Base-by-base conservation (phyloP, 2,329 filamentous ascomycete genomes). In the Fusarium luffae region DNA sequence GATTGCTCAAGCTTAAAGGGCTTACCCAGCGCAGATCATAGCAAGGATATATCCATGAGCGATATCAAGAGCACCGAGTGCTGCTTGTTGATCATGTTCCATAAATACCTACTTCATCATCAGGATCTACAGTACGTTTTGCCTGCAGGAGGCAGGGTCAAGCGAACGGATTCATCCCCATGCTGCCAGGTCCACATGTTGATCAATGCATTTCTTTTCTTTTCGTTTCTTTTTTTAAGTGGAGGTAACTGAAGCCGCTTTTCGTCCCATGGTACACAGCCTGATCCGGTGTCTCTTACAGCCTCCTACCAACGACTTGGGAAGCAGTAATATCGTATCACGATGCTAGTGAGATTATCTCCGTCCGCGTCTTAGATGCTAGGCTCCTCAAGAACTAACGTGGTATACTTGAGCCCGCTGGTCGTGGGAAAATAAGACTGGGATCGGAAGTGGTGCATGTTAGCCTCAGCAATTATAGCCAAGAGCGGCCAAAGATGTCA, bases 401-500 rank as follows among this genome's bases (percentile, higher is more conserved):
- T n/a, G 18, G 23, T 16, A 27, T 19, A 13, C n/a, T 42, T 32
- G 10, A n/a, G 34, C 12, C 27, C 11, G 21, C 23, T 41, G 37
- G 48, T 43, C 37, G 28, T 19, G 32, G 62, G 34, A 46, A 32
- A 25, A 28, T n/a, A 16, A 30, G 50, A 21, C 63, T 41, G 41
- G 43, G 30, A 18, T 49, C 48, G 54, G 68, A 44, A 34, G 28
- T 48, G 28, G 57, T 47, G 42, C 28, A 41, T 46, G 46, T 50
- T 59, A 41, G n/a, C 19, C 21, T 54, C 40, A 43, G 48, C 47
- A 52, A 54, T 18, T 59, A 46, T 37, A 42, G 50, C 52, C 44
- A 44, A 47, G 47, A 59, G 34, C 19, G 46, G 57, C 47, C 51
- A 23, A 27, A 51, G 12, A 51, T 23, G 18, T 11, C 34, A 37